Conservation (phyloP, 2,329 filamentous ascomycete species). For the Penicillium brasilianum region DNA sequence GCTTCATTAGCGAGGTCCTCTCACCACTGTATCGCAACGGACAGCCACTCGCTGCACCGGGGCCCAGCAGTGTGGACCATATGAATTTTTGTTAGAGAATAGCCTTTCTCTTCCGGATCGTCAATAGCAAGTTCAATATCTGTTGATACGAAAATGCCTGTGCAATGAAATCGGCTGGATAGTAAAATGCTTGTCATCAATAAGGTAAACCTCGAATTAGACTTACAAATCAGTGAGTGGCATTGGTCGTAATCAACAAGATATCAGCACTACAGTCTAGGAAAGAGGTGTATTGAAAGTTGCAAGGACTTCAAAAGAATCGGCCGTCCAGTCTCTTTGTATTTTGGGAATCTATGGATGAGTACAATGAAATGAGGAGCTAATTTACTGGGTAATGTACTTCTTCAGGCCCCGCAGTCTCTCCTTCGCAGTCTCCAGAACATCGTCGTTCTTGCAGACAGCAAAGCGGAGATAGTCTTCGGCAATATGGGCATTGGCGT, state of each 20-base stretch:
- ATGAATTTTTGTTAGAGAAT: background rate
- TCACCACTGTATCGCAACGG: background rate
- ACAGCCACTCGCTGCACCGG: background rate
- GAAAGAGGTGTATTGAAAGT: background rate
- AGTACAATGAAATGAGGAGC: background rate
- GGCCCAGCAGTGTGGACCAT: background rate
- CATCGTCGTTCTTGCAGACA: constrained; percentile 91
- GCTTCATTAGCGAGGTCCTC: background rate
- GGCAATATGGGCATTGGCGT: constrained; percentile 78
- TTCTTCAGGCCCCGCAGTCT: constrained; percentile 73
- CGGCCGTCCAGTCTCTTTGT: background rate
- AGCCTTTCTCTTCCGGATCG: background rate
- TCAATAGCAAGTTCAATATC: background rate
- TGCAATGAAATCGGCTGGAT: background rate
- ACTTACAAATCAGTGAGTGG: background rate
- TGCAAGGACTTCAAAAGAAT: background rate
- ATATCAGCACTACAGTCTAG: background rate
- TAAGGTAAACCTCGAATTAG: too few relatives aligned
- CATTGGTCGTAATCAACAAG: too few relatives aligned
- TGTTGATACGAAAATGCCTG: background rate
- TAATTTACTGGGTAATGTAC: constrained; percentile 59
- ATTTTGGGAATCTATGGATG: constrained; percentile 6
- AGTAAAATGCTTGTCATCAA: background rate
- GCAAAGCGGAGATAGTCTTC: constrained; percentile 95
- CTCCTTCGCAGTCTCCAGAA: constrained; percentile 79